These are phyloP conservation scores for Clavulina sp. DNA, from an alignment of 768 basidiomycete species.

Conservation along the genomic window DNA sequence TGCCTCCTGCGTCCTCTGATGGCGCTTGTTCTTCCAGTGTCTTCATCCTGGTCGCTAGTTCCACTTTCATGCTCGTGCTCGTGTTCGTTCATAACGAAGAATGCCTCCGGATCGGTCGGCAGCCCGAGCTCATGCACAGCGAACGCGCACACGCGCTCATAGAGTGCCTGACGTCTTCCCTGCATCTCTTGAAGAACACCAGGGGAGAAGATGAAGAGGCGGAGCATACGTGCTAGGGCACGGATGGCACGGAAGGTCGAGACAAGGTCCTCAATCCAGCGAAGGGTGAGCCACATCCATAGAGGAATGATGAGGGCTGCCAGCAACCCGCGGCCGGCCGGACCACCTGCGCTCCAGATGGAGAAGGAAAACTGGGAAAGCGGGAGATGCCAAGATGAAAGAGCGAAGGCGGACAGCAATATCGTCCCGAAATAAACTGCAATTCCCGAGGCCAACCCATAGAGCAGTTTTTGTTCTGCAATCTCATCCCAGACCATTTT, in stretches of 20 bases:
- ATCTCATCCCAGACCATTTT: slow-evolving; percentile 85
- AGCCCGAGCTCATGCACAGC: slow-evolving; percentile 41
- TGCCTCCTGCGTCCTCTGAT: no score
- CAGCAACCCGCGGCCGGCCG: slow-evolving; percentile 22
- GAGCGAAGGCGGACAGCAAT: slow-evolving; percentile 31
- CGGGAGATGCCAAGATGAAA: no score
- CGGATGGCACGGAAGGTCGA: slow-evolving; percentile 60
- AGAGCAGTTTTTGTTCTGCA: slow-evolving; percentile 74
- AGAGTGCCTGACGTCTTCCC: slow-evolving; percentile 35
- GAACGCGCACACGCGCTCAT: slow-evolving; percentile 48
- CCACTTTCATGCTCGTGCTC: slow-evolving; percentile 1
- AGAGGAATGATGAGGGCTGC: slow-evolving; percentile 46
- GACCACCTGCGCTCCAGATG: background rate
- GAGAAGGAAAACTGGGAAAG: slow-evolving; percentile 15
- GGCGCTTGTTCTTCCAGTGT: no score
- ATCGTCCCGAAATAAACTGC: no score
- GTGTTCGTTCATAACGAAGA: slow-evolving; percentile 25
- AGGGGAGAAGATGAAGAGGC: slow-evolving; percentile 30
- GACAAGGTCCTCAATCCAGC: slow-evolving; percentile 76
- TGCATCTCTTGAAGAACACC: slow-evolving; percentile 36
- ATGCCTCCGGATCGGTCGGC: slow-evolving; percentile 49
- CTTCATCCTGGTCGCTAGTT: no score
- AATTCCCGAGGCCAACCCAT: slow-evolving; percentile 58
- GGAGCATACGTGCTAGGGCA: slow-evolving; percentile 41
- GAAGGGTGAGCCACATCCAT: slow-evolving; percentile 77